A percentile compares a stretch with the other conserved stretches of the same genome.
These are phyloP conservation scores for Boletus subcaerulescens DNA, from an alignment of 768 basidiomycete genomes.

Conservation along the genomic window DNA sequence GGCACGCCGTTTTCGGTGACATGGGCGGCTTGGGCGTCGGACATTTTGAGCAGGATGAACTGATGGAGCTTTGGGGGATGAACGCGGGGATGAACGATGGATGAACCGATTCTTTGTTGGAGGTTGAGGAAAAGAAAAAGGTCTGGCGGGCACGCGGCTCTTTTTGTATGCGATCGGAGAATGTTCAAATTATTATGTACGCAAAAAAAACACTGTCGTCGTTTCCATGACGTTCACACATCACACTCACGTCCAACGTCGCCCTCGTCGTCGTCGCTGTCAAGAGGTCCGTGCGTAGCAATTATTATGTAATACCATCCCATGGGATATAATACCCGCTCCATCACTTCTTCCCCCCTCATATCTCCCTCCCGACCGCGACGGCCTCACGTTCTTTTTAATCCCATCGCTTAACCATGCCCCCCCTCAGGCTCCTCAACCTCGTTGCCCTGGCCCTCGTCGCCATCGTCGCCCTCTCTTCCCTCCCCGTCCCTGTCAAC, in stretches of 20 bases:
- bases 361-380: slow-evolving; percentile 10
- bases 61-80: slow-evolving; percentile 43
- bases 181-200: slow-evolving; percentile 25
- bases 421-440: slow-evolving; percentile 50
- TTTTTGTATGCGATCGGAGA: slow-evolving; percentile 33
- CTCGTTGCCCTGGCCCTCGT: slow-evolving; percentile 58
- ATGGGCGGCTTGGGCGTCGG: slow-evolving; percentile 86
- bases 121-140: slow-evolving; percentile 36
- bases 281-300: slow-evolving; percentile 12
- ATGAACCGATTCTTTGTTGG: slow-evolving; percentile 81
- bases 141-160: slow-evolving; percentile 25
- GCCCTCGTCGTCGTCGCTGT: neutral
- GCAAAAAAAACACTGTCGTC: slow-evolving; percentile 29
- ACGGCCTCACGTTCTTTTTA: slow-evolving; percentile 15
- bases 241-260: neutral
- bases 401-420: slow-evolving; percentile 32
- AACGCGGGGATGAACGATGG: slow-evolving; percentile 50
- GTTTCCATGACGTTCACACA: slow-evolving; percentile 38
- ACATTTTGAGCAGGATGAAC: slow-evolving; percentile 68
- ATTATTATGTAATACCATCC: slow-evolving; percentile 18
- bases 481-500: slow-evolving; percentile 43
- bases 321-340: neutral
- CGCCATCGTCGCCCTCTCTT: slow-evolving; percentile 52
- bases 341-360: too few species aligned
- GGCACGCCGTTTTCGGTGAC: slow-evolving; percentile 82